phyloP scores from a whole-genome alignment of 2,329 filamentous ascomycete genomes.

The Pyrenophora seminiperda region DNA sequence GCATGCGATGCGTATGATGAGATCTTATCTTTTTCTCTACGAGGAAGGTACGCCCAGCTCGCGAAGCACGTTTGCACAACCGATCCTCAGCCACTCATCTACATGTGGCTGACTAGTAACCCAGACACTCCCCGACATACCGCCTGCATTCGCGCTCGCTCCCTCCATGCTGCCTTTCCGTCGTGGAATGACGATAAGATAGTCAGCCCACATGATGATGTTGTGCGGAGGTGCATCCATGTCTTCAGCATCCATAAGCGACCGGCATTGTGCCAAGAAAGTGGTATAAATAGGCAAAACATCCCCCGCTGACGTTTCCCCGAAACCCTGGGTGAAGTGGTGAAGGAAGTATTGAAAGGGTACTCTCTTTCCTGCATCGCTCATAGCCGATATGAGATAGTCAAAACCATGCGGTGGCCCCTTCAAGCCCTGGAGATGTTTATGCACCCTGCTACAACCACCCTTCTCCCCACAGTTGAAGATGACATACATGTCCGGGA shows the following conservation, averaged over 20 bases:
- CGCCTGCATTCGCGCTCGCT: constrained; percentile 53
- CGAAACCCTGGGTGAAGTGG: constrained; percentile 32
- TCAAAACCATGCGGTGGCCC: constrained; percentile 42
- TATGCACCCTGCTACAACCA: constrained; percentile 56
- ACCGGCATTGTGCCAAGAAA: constrained; percentile 24
- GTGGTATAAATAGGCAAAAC: constrained; percentile 25
- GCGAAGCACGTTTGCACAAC: constrained; percentile 44
- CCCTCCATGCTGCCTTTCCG: constrained; percentile 43
- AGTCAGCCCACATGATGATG: constrained; percentile 51
- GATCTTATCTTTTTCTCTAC: background rate
- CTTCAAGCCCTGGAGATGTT: constrained; percentile 55
- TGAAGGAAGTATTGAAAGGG: constrained; percentile 48
- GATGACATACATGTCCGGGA: constrained; percentile 48
- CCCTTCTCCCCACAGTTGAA: constrained; percentile 56
- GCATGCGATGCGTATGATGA: background rate
- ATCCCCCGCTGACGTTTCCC: constrained; percentile 4
- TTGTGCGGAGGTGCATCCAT: constrained; percentile 53
- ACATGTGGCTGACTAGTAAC: constrained; percentile 43
- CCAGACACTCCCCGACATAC: constrained; percentile 56
- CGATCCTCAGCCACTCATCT: constrained; percentile 48
- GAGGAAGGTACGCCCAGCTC: constrained; percentile 42
- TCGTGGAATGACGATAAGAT: constrained; percentile 57
- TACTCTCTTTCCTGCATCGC: constrained; percentile 23
- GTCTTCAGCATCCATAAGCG: constrained; percentile 12
- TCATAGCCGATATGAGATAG: constrained; percentile 26